phyloP scores from a whole-genome alignment of 1,284 basidiomycete genomes.

The Coriolopsis trogii region DNA sequence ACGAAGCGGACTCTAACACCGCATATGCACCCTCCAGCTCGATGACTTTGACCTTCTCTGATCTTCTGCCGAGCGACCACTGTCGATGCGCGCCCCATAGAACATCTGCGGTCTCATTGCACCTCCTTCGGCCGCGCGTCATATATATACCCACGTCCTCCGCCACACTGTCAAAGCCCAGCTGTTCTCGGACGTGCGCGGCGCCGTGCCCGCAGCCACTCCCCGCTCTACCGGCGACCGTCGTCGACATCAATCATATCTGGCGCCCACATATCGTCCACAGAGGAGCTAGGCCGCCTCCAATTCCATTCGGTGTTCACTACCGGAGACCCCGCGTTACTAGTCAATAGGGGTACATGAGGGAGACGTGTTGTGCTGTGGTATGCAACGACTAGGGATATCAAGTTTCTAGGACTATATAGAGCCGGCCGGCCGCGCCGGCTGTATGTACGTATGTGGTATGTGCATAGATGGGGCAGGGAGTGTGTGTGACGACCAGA shows the following conservation, averaged over 20 bases:
- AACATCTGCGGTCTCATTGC: too few species aligned
- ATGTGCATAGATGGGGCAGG: conserved; percentile 24
- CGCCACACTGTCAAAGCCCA: too few species aligned
- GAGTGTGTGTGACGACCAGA: conserved; percentile 19
- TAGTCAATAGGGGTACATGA: conserved; percentile 26
- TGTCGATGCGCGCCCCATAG: too few species aligned
- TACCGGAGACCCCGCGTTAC: conserved; percentile 19
- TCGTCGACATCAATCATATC: too few species aligned
- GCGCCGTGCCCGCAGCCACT: too few species aligned
- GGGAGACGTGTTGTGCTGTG: conserved; percentile 20
- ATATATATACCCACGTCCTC: too few species aligned
- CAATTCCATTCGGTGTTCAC: conserved; percentile 17
- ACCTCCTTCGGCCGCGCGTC: too few species aligned
- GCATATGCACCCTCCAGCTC: conserved; percentile 54
- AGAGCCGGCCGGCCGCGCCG: conserved; percentile 9
- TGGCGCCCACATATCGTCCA: too few species aligned
- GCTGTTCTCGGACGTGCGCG: too few species aligned
- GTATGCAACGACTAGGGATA: conserved; percentile 31
- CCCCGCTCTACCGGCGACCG: too few species aligned
- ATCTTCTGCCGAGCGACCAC: conserved; percentile 16
- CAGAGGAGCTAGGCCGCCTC: conserved; percentile 10
- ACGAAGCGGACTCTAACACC: neutral
- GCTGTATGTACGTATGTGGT: conserved; percentile 19
- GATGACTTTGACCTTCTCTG: conserved; percentile 90
- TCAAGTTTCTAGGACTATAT: conserved; percentile 31